Conservation (phyloP, 2,329 filamentous ascomycete genomes). For the Hymenoscyphus linearis region DNA sequence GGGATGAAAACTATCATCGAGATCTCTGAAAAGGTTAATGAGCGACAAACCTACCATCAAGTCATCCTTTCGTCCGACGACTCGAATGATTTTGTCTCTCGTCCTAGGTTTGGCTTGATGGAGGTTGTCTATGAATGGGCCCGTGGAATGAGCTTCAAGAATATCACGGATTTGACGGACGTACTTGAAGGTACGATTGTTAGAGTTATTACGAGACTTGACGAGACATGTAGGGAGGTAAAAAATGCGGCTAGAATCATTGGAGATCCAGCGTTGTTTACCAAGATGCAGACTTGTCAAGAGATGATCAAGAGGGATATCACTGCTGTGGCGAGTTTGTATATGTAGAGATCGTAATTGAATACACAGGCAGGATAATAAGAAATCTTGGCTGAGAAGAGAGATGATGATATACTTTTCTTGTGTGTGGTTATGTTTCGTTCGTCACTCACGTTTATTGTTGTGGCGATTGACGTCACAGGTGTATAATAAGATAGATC, state of each 20-base stretch:
- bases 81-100: constrained; percentile 83
- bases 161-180: constrained; percentile 92
- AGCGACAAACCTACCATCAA: constrained; percentile 82
- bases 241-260: constrained; percentile 96
- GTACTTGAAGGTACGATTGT: constrained; percentile 98
- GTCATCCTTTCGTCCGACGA: constrained; percentile 88
- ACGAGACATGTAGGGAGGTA: constrained; percentile 95
- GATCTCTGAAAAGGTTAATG: constrained; percentile 89
- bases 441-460: no score
- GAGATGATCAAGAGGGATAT: constrained; percentile 97
- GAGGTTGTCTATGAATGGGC: constrained; percentile 99
- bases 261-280: constrained; percentile 85
- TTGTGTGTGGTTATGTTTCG: no score
- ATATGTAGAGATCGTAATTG: constrained; percentile 56
- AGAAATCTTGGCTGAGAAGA: not conserved
- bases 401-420: no score
- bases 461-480: no score
- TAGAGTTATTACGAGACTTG: constrained; percentile 83
- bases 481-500: no score
- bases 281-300: constrained; percentile 96
- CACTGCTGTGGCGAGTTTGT: constrained; percentile 80
- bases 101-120: constrained; percentile 85
- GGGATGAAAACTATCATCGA: constrained; percentile 82
- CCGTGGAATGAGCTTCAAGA: constrained; percentile 94
- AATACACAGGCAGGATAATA: not conserved